These are phyloP conservation scores for Penicillium soppii DNA, from an alignment of 495 filamentous ascomycete species.

Conservation along the genomic window DNA sequence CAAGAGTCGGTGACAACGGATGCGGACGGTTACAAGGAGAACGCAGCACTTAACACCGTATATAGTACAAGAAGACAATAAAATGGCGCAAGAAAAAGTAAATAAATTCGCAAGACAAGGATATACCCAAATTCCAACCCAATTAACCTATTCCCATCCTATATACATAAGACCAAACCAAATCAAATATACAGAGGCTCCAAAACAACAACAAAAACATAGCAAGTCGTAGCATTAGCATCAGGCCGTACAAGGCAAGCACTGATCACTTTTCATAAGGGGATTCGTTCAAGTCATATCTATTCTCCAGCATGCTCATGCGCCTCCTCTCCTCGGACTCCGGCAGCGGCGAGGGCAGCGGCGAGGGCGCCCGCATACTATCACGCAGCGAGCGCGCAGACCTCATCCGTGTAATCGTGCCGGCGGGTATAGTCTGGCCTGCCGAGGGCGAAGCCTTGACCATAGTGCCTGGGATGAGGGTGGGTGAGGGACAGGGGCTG, in stretches of 20 bases:
- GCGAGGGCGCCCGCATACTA: constrained; percentile 24
- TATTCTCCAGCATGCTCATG: constrained; percentile 29
- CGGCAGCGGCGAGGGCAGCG: constrained; percentile 14
- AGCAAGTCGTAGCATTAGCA: constrained; percentile 4
- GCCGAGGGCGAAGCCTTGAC: constrained; percentile 70
- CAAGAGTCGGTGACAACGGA: not conserved
- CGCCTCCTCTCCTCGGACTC: constrained; percentile 10
- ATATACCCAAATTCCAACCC: not conserved
- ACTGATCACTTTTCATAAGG: constrained; percentile 23
- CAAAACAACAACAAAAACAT: not conserved
- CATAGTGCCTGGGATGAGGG: constrained; percentile 64
- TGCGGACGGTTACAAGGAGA: not conserved
- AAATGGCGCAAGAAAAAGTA: no score
- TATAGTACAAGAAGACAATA: no score
- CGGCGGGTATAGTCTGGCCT: constrained; percentile 63
- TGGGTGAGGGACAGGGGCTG: constrained; percentile 68
- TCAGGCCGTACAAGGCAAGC: not conserved
- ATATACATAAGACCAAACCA: not conserved
- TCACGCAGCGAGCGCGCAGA: constrained; percentile 59
- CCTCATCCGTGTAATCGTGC: constrained; percentile 61
- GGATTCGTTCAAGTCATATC: constrained; percentile 32
- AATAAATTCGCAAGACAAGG: no score
- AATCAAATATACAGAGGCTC: not conserved
- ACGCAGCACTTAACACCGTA: no score
- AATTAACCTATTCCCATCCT: no score